Percentiles rank a stretch among this genome's conserved stretches.
Evolutionary conservation across 1,139 yeast species (phyloP).

Genomic region (Kodamaea alishanica): DNA sequence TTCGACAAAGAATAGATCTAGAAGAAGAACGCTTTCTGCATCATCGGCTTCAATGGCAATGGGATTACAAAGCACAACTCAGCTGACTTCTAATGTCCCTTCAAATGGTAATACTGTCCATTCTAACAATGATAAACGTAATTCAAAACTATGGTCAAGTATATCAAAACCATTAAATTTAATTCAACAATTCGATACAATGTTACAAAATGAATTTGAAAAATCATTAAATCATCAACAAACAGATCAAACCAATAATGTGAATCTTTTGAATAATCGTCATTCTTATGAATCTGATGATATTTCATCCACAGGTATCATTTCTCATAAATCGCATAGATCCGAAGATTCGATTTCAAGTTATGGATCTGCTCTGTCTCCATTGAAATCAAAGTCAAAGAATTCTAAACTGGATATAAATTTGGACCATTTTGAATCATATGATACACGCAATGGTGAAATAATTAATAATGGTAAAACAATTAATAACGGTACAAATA

Average conservation of each 20-base stretch:
- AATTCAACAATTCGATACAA: slow-evolving; percentile 65
- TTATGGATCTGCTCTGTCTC: slow-evolving; percentile 23
- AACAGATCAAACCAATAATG: slow-evolving; percentile 1
- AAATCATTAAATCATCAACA: slow-evolving; percentile 31
- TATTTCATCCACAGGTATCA: slow-evolving; percentile 4
- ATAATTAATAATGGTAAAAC: too few relatives aligned
- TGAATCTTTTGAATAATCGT: not conserved
- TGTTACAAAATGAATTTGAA: slow-evolving; percentile 66
- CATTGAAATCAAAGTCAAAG: slow-evolving; percentile 23
- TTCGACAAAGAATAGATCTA: slow-evolving; percentile 23
- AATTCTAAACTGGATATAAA: slow-evolving; percentile 8
- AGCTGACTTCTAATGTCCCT: not conserved
- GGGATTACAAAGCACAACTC: slow-evolving; percentile 4
- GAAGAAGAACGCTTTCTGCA: slow-evolving; percentile 21
- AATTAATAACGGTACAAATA: not conserved
- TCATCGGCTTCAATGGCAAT: slow-evolving; percentile 10
- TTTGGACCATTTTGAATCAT: slow-evolving; percentile 4
- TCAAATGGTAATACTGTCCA: not conserved
- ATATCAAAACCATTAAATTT: slow-evolving; percentile 58
- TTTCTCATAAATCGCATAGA: slow-evolving; percentile 16
- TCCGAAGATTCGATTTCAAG: slow-evolving; percentile 31
- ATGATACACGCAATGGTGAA: not conserved
- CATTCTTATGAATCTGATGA: slow-evolving; percentile 6
- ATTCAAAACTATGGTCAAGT: slow-evolving; percentile 35
- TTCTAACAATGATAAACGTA: slow-evolving; percentile 10